Conservation (phyloP, 768 basidiomycete species). For the Tulasnella sp. region DNA sequence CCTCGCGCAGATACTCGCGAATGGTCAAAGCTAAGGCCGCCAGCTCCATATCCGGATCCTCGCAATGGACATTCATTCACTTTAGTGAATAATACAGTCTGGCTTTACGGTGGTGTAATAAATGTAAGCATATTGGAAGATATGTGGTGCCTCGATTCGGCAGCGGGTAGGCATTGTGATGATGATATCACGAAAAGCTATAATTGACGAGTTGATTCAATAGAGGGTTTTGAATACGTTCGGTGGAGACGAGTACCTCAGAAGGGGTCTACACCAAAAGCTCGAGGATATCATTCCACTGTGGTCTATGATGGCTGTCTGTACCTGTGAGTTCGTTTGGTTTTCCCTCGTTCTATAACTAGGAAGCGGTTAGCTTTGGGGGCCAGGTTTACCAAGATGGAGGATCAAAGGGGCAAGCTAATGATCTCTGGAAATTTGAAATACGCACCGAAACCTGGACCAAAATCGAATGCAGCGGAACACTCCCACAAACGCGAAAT, state of each 20-base stretch:
- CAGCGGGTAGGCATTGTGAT: neutral
- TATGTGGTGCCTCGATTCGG: neutral
- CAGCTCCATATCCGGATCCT: neutral
- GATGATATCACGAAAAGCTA: neutral
- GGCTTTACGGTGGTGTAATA: neutral
- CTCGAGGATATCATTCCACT: neutral
- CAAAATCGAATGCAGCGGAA: neutral
- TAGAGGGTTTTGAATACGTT: neutral
- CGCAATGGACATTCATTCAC: neutral
- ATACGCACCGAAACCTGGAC: neutral
- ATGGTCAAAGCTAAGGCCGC: neutral
- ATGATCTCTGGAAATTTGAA: neutral
- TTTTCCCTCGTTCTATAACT: neutral
- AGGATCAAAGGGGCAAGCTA: neutral
- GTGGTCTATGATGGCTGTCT: neutral
- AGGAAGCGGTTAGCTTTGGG: neutral
- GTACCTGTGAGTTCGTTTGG: neutral
- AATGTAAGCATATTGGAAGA: neutral
- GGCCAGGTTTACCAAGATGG: neutral
- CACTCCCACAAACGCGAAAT: neutral
- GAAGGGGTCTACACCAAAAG: neutral
- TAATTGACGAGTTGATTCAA: neutral
- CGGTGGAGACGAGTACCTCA: neutral
- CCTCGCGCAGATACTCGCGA: neutral
- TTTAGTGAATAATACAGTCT: neutral